A percentile compares a stretch with the other conserved stretches of the same genome.
Conservation (phyloP, 1,284 basidiomycete genomes). For the Pyrrhoderma lamaoense region DNA sequence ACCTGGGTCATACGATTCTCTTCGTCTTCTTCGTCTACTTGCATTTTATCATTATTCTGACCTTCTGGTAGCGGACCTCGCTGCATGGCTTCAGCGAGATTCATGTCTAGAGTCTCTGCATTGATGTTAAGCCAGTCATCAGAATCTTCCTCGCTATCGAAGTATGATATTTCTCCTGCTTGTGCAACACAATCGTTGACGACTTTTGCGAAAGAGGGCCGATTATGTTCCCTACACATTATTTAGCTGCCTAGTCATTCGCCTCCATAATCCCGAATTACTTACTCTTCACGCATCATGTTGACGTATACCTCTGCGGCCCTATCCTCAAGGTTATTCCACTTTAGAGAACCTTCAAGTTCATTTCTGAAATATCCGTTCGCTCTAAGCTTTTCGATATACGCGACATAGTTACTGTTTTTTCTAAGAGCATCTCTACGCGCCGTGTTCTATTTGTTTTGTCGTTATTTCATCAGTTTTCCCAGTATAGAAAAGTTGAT, state of each 20-base stretch:
- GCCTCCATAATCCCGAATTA: conserved; percentile 14
- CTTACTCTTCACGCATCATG: conserved; percentile 59
- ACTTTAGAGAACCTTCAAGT: conserved; percentile 65
- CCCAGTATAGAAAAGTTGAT: conserved; percentile 6
- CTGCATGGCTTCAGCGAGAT: conserved; percentile 41
- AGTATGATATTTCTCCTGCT: conserved; percentile 23
- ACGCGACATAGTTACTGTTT: conserved; percentile 58
- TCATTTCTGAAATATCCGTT: conserved; percentile 74
- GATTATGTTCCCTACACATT: conserved; percentile 11
- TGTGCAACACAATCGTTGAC: conserved; percentile 49
- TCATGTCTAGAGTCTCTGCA: conserved; percentile 54
- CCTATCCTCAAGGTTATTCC: conserved; percentile 65
- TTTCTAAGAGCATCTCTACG: conserved; percentile 58
- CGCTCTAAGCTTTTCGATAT: conserved; percentile 55
- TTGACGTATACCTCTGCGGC: conserved; percentile 65
- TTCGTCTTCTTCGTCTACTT: conserved; percentile 37
- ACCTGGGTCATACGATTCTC: conserved; percentile 48
- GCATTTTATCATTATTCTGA: conserved; percentile 29
- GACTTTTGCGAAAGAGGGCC: conserved; percentile 35
- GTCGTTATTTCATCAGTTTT: conserved; percentile 32
- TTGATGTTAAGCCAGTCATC: conserved; percentile 72
- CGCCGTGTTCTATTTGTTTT: conserved; percentile 30
- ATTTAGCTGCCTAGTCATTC: background rate
- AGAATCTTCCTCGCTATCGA: conserved; percentile 45
- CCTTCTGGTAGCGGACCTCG: conserved; percentile 20